Evolutionary conservation across 2,329 filamentous ascomycete genomes (phyloP).

Genomic region (Pyricularia pennisetigena): DNA sequence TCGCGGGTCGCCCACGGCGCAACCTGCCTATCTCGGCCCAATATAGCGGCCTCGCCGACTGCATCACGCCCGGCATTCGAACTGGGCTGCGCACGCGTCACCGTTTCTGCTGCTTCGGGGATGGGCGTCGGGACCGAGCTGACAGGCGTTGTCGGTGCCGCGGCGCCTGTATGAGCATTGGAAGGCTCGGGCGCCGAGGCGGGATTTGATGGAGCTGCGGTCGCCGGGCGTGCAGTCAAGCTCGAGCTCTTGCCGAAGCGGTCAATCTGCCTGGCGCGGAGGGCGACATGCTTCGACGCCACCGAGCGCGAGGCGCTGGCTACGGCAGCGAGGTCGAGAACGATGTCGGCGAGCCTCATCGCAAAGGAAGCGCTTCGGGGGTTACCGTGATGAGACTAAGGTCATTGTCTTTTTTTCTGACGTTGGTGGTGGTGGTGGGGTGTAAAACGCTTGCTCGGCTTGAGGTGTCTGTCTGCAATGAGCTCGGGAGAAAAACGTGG

Average conservation of each 20-base stretch:
- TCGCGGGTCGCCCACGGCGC: background rate
- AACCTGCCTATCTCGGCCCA: background rate
- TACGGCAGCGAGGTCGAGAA: conserved; percentile 60
- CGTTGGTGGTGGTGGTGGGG: background rate
- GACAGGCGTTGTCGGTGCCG: background rate
- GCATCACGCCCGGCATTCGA: background rate
- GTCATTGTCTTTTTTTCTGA: background rate
- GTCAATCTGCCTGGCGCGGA: conserved; percentile 45
- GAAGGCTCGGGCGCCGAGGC: background rate
- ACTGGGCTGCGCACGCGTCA: background rate
- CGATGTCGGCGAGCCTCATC: conserved; percentile 54
- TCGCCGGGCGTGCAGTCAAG: conserved; percentile 22
- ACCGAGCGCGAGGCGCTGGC: conserved; percentile 60
- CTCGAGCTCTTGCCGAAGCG: conserved; percentile 37
- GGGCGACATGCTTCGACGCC: conserved; percentile 50
- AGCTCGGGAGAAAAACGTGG: background rate
- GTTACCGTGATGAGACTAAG: background rate
- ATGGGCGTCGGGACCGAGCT: background rate
- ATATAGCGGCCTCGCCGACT: background rate
- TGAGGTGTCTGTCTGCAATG: background rate
- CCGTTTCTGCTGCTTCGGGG: background rate
- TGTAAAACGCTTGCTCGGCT: background rate
- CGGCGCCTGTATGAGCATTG: background rate
- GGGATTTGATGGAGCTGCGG: conserved; percentile 3
- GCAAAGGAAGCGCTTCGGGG: background rate